These are phyloP conservation scores for Rubroshorea leprosula DNA, from an alignment of 345 rosid species.

Conservation along the genomic window DNA sequence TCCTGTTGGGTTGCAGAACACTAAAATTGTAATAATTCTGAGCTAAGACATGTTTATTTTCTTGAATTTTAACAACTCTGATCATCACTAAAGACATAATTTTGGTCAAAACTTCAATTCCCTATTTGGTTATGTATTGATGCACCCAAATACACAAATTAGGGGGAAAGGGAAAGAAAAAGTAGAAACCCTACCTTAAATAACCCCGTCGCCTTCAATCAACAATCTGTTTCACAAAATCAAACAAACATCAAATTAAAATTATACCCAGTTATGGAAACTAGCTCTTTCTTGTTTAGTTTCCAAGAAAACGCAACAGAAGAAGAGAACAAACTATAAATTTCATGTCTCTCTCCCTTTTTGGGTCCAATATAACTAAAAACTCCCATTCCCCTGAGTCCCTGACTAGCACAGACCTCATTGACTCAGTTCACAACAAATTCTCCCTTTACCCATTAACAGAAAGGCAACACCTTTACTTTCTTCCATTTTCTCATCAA, in stretches of 20 bases:
- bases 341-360: too few species aligned
- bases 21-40: background rate
- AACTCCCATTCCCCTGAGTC: background rate
- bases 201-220: too few species aligned
- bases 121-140: background rate
- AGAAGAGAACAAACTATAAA: too few species aligned
- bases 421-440: constrained; percentile 3
- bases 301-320: background rate
- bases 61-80: background rate
- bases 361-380: too few species aligned
- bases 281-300: background rate
- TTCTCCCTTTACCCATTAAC: too few species aligned
- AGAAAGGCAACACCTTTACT: background rate
- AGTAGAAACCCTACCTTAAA: too few species aligned
- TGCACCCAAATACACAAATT: background rate
- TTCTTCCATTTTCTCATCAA: constrained; percentile 3
- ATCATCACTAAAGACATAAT: background rate
- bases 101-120: background rate
- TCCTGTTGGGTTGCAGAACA: too few species aligned
- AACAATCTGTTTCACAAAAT: background rate
- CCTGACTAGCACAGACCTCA: background rate
- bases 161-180: background rate
- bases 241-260: background rate
- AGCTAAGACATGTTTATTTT: background rate
- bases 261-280: background rate